These are phyloP conservation scores for Suhomyces yuchorum DNA, from an alignment of 1,139 yeast genomes.

Conservation along the genomic window DNA sequence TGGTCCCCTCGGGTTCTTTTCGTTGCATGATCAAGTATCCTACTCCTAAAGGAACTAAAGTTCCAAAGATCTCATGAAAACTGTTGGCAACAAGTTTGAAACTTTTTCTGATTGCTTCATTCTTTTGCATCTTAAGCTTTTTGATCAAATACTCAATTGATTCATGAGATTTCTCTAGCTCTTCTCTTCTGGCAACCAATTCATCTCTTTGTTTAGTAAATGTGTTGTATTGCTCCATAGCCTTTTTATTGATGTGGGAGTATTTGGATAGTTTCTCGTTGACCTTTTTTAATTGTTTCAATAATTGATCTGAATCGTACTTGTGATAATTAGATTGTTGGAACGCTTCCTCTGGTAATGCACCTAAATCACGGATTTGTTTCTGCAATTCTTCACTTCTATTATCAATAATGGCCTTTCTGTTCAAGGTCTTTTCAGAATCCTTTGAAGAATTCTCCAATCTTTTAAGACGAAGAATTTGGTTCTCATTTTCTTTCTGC, in stretches of 20 bases:
- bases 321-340: conserved; percentile 41
- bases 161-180: conserved; percentile 66
- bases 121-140: conserved; percentile 77
- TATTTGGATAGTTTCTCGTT: conserved; percentile 63
- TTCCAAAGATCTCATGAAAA: conserved; percentile 73
- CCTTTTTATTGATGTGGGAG: conserved; percentile 85
- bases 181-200: conserved; percentile 63
- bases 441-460: conserved; percentile 64
- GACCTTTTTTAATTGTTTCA: conserved; percentile 56
- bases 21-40: conserved; percentile 74
- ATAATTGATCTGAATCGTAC: conserved; percentile 54
- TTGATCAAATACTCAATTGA: conserved; percentile 74
- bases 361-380: conserved; percentile 80
- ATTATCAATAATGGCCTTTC: conserved; percentile 58
- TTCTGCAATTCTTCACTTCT: conserved; percentile 74
- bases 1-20: conserved; percentile 19
- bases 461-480: conserved; percentile 52
- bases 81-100: conserved; percentile 75
- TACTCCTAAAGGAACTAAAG: conserved; percentile 79
- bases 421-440: conserved; percentile 68
- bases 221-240: conserved; percentile 78
- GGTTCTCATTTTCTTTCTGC: conserved; percentile 58
- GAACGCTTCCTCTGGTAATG: conserved; percentile 85
- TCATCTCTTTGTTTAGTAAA: conserved; percentile 76
- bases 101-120: conserved; percentile 77